phyloP scores from a whole-genome alignment of 371 early-diverging fungal genomes.

The Funneliformis caledonium region DNA sequence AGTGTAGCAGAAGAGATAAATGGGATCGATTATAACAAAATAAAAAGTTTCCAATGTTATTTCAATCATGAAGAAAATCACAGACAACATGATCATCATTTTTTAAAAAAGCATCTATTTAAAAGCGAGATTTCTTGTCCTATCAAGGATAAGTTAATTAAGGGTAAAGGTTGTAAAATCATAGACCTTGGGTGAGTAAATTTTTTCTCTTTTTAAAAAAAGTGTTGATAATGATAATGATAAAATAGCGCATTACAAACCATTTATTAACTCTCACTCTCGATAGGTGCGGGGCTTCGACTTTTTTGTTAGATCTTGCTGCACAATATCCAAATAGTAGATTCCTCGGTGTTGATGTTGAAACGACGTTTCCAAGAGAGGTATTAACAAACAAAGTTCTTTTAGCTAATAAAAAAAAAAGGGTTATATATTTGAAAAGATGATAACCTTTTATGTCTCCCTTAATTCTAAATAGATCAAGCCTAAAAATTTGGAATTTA shows the following conservation, averaged over 20 bases:
- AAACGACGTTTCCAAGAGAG: neutral
- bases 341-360: constrained; percentile 25
- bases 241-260: too few species aligned
- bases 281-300: constrained; percentile 16
- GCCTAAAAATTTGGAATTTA: neutral
- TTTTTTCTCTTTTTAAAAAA: neutral
- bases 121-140: neutral
- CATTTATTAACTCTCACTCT: too few species aligned
- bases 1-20: too few species aligned
- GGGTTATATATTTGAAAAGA: too few species aligned
- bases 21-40: too few species aligned
- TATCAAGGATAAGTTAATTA: neutral
- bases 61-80: neutral
- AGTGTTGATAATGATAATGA: too few species aligned
- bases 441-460: too few species aligned
- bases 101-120: too few species aligned
- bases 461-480: neutral
- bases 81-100: neutral
- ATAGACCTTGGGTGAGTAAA: neutral
- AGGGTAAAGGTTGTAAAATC: neutral
- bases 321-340: constrained; percentile 19
- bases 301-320: constrained; percentile 15
- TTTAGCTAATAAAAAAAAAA: too few species aligned
- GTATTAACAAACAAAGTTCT: neutral
- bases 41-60: too few species aligned